Evolutionary conservation across 495 filamentous ascomycete species (phyloP).

Genomic region (Aspergillus biplanus): DNA sequence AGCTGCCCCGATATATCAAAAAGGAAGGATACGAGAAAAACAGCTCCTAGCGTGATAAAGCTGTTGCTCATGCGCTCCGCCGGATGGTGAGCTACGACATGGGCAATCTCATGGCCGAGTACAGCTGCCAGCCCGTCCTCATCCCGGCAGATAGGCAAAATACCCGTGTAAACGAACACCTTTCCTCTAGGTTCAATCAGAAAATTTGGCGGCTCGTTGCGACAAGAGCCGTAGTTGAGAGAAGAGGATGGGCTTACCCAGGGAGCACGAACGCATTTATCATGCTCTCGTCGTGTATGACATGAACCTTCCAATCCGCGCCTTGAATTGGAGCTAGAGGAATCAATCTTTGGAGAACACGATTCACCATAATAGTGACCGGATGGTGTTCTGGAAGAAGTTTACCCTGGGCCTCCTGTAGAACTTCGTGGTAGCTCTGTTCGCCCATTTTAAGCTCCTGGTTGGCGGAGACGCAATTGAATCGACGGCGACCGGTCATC

Average conservation of each 20-base stretch:
- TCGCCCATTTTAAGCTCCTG: conserved; percentile 58
- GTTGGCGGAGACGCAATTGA: conserved; percentile 71
- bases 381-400: conserved; percentile 59
- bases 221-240: not conserved
- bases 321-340: conserved; percentile 65
- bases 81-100: conserved; percentile 80
- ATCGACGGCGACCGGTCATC: conserved; percentile 75
- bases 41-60: conserved; percentile 57
- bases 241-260: conserved; percentile 44
- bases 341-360: conserved; percentile 73
- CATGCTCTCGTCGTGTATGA: conserved; percentile 69
- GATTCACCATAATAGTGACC: conserved; percentile 57
- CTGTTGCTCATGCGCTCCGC: conserved; percentile 73
- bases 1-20: conserved; percentile 55
- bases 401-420: conserved; percentile 48
- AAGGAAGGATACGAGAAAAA: conserved; percentile 53
- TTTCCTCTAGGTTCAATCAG: conserved; percentile 60
- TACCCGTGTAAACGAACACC: conserved; percentile 89
- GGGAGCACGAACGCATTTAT: conserved; percentile 90
- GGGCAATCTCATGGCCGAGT: conserved; percentile 92
- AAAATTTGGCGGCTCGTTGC: conserved; percentile 8
- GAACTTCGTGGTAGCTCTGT: conserved; percentile 53
- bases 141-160: conserved; percentile 69
- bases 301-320: conserved; percentile 79
- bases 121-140: conserved; percentile 84